phyloP scores from a whole-genome alignment of 2,329 filamentous ascomycete species.

The Claviceps purpurea region DNA sequence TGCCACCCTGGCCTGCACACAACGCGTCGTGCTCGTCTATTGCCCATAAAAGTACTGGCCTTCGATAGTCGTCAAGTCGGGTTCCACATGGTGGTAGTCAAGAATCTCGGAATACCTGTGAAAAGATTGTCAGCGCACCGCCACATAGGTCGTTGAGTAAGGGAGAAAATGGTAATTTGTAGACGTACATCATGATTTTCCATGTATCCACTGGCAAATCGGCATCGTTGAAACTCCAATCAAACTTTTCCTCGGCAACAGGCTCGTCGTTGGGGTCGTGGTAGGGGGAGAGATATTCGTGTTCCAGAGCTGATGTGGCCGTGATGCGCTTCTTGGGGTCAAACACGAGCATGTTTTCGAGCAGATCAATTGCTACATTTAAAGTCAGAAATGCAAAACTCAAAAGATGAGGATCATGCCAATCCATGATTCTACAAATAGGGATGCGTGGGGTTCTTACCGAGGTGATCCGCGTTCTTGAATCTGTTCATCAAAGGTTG shows the following conservation, averaged over 20 bases:
- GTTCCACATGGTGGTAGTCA: conserved; percentile 91
- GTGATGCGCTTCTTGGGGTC: conserved; percentile 94
- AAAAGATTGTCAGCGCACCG: not conserved
- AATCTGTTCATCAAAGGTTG: conserved; percentile 82
- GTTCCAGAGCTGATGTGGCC: conserved; percentile 70
- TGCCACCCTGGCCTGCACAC: not conserved
- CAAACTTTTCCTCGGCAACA: conserved; percentile 90
- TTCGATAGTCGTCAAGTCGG: conserved; percentile 25
- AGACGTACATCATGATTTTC: conserved; percentile 97
- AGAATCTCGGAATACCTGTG: conserved; percentile 98
- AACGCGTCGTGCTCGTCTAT: conserved; percentile 12
- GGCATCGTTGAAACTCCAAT: conserved; percentile 99
- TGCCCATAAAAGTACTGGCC: conserved; percentile 23
- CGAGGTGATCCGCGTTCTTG: conserved; percentile 79
- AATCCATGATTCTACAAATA: not conserved
- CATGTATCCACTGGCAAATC: conserved; percentile 97
- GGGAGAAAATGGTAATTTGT: not conserved
- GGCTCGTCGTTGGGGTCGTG: conserved; percentile 97
- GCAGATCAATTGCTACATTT: conserved; percentile 66
- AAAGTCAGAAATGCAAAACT: not conserved
- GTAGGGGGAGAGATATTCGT: conserved; percentile 91
- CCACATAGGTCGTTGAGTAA: not conserved
- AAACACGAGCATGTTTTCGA: conserved; percentile 96
- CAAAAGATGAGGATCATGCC: not conserved
- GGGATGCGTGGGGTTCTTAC: conserved; percentile 31